Conservation (phyloP, 768 basidiomycete genomes). For the Porphyrellus cyaneotinctus region DNA sequence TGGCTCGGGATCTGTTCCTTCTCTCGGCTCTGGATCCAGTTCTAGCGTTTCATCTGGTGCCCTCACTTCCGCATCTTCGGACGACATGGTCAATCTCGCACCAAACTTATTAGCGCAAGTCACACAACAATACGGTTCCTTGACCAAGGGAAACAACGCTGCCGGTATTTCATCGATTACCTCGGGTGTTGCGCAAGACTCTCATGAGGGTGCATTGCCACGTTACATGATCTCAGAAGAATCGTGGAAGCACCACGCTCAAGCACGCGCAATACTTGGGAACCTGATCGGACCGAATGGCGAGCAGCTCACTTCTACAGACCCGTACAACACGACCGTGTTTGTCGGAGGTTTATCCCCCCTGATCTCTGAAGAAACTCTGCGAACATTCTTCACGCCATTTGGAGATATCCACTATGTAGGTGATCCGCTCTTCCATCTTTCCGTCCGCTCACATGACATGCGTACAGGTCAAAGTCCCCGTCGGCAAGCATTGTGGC, state of each 20-base stretch:
- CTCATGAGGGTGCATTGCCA: conserved; percentile 40
- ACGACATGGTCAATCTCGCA: conserved; percentile 50
- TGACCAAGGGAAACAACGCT: conserved; percentile 29
- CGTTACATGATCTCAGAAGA: conserved; percentile 65
- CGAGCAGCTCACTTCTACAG: conserved; percentile 80
- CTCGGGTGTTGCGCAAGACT: conserved; percentile 41
- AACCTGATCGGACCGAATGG: conserved; percentile 85
- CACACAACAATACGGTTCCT: conserved; percentile 42
- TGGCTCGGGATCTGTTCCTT: conserved; percentile 48
- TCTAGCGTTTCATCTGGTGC: conserved; percentile 49
- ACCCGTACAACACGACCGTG: conserved; percentile 95
- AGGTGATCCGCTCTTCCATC: conserved; percentile 12
- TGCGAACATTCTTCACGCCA: conserved; percentile 87
- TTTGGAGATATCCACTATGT: conserved; percentile 94
- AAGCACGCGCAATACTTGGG: conserved; percentile 77
- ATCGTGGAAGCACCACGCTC: conserved; percentile 81
- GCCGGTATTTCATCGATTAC: conserved; percentile 28
- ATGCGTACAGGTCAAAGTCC: conserved; percentile 79
- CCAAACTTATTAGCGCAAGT: conserved; percentile 46
- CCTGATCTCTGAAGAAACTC: conserved; percentile 84
- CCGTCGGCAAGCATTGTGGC: conserved; percentile 91
- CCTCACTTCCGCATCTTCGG: conserved; percentile 45
- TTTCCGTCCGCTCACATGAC: conserved; percentile 2
- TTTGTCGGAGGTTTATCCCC: conserved; percentile 91
- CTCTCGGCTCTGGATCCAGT: conserved; percentile 45